A percentile compares a stretch with the other conserved stretches of the same genome.
phyloP scores from a whole-genome alignment of 2,329 filamentous ascomycete species.

The Leptographium wingfieldii region DNA sequence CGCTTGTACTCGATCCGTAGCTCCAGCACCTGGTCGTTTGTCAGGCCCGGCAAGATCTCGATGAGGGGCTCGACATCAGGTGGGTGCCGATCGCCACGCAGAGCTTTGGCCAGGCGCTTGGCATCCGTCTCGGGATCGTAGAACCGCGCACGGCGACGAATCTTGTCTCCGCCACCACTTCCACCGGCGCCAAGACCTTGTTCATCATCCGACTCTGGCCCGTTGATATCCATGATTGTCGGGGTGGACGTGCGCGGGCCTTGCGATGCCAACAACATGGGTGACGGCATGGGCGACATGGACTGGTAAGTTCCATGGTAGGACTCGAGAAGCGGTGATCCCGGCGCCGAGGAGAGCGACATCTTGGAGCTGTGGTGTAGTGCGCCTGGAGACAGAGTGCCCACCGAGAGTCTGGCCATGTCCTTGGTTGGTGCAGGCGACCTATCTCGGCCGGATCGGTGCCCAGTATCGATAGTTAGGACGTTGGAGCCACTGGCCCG shows the following conservation, averaged over 20 bases:
- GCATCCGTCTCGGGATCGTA: conserved; percentile 78
- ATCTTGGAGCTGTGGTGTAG: conserved; percentile 25
- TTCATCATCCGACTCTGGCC: conserved; percentile 33
- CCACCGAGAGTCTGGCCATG: conserved; percentile 41
- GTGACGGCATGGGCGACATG: conserved; percentile 87
- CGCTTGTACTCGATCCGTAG: conserved; percentile 85
- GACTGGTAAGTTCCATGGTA: conserved; percentile 92
- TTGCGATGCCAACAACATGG: conserved; percentile 44
- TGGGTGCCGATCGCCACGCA: conserved; percentile 49
- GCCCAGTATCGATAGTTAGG: conserved; percentile 27
- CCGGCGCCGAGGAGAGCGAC: conserved; percentile 46
- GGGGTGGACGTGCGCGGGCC: conserved; percentile 35
- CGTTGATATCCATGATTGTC: conserved; percentile 35
- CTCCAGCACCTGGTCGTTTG: conserved; percentile 77
- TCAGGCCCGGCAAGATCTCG: conserved; percentile 71
- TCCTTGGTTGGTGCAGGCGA: conserved; percentile 36
- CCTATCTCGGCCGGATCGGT: conserved; percentile 17
- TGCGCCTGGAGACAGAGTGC: conserved; percentile 20
- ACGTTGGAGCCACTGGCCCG: conserved; percentile 24
- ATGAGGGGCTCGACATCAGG: conserved; percentile 62
- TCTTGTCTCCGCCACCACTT: conserved; percentile 27
- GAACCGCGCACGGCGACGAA: conserved; percentile 56
- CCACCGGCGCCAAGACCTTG: conserved; percentile 7
- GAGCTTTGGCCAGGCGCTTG: conserved; percentile 58
- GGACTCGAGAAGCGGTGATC: conserved; percentile 77